These are phyloP conservation scores for Alternaria dauci DNA, from an alignment of 2,329 filamentous ascomycete species.

Conservation along the genomic window DNA sequence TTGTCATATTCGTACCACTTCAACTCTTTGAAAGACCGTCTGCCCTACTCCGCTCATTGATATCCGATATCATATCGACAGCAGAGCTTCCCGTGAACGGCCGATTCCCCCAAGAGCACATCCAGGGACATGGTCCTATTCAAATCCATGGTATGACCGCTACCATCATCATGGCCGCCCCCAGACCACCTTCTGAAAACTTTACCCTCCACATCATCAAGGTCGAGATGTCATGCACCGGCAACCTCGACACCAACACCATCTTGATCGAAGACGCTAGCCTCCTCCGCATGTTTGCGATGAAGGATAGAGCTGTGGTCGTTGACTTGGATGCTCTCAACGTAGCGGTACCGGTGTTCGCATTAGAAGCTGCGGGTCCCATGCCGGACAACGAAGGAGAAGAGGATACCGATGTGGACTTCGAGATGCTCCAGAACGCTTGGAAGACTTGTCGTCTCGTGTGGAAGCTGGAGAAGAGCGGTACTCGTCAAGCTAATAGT, in stretches of 20 bases:
- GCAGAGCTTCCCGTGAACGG: not conserved
- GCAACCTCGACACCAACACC: not conserved
- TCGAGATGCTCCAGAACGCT: not conserved
- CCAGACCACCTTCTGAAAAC: not conserved
- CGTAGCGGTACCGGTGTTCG: not conserved
- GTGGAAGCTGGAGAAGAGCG: not conserved
- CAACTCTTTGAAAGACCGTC: not conserved
- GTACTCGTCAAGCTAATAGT: not conserved
- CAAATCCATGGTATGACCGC: not conserved
- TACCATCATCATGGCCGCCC: not conserved
- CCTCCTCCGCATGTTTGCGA: conserved; percentile 5
- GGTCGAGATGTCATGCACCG: conserved; percentile 1
- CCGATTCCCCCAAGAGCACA: not conserved
- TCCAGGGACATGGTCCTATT: not conserved
- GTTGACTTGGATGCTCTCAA: not conserved
- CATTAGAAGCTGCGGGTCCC: not conserved
- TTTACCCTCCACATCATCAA: not conserved
- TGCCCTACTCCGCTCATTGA: too few relatives aligned
- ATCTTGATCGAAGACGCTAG: not conserved
- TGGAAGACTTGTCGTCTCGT: not conserved
- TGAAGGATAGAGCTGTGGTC: not conserved
- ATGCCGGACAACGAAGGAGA: not conserved
- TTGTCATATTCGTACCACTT: not conserved
- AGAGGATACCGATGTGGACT: not conserved
- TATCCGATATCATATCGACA: not conserved